Percentiles rank a stretch among this genome's conserved stretches.
These are phyloP conservation scores for Fusarium subglutinans DNA, from an alignment of 2,329 filamentous ascomycete species.

Conservation along the genomic window DNA sequence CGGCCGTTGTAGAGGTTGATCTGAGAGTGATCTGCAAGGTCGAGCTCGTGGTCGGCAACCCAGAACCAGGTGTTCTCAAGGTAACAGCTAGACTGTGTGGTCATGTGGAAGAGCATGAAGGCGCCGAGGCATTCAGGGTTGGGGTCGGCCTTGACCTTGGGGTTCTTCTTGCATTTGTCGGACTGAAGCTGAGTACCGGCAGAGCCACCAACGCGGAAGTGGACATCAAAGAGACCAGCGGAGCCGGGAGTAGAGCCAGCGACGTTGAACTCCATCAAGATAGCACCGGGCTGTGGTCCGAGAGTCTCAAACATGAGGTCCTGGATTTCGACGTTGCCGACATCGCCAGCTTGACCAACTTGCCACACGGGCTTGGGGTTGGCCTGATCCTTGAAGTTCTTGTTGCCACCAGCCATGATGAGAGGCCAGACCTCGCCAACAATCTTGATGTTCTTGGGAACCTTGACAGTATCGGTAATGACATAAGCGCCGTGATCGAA, in stretches of 20 bases:
- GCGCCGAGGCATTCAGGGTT: slow-evolving; percentile 77
- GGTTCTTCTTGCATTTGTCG: slow-evolving; percentile 81
- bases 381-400: slow-evolving; percentile 74
- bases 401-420: slow-evolving; percentile 81
- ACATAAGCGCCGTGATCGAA: slow-evolving; percentile 81
- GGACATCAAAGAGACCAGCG: slow-evolving; percentile 92
- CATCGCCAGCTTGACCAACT: slow-evolving; percentile 79
- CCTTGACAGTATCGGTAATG: slow-evolving; percentile 73
- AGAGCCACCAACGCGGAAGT: slow-evolving; percentile 89
- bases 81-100: slow-evolving; percentile 72
- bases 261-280: slow-evolving; percentile 93
- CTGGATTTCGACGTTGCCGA: slow-evolving; percentile 84
- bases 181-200: slow-evolving; percentile 86
- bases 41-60: slow-evolving; percentile 91
- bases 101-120: slow-evolving; percentile 75
- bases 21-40: slow-evolving; percentile 76
- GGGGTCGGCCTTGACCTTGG: slow-evolving; percentile 66
- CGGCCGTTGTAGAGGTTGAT: slow-evolving; percentile 90
- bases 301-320: slow-evolving; percentile 87
- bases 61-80: slow-evolving; percentile 92
- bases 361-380: slow-evolving; percentile 89
- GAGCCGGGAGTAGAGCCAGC: slow-evolving; percentile 72
- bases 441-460: slow-evolving; percentile 84
- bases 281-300: slow-evolving; percentile 85
- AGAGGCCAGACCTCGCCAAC: slow-evolving; percentile 92